A percentile compares a stretch with the other conserved stretches of the same genome.
Evolutionary conservation across 768 basidiomycete genomes (phyloP).

Genomic region (Gloeopeniophorella convolvens): DNA sequence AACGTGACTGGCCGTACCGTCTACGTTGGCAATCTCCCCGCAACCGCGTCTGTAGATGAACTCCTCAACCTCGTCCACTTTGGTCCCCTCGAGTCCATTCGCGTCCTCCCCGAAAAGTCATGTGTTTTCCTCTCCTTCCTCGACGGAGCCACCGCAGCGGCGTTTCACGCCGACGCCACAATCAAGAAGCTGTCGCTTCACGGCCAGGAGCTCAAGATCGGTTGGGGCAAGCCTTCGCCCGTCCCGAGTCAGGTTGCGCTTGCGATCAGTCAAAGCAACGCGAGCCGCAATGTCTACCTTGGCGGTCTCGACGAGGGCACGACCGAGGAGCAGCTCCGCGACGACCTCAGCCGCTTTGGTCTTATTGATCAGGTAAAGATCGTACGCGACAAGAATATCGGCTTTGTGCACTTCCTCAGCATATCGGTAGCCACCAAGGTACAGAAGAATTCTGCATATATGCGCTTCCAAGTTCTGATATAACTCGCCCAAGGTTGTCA

Average conservation of each 20-base stretch:
- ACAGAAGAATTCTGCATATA: not conserved
- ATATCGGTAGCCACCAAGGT: conserved; percentile 95
- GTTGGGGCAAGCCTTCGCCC: conserved; percentile 93
- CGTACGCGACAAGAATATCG: conserved; percentile 97
- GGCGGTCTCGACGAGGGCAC: conserved; percentile 86
- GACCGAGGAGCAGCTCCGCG: conserved; percentile 88
- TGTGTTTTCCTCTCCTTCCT: conserved; percentile 99
- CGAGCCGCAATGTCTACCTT: conserved; percentile 93
- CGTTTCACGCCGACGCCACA: conserved; percentile 95
- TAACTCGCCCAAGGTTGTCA: conserved; percentile 65
- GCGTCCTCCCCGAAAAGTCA: conserved; percentile 92
- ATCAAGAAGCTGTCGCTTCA: conserved; percentile 92
- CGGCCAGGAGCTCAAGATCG: conserved; percentile 95
- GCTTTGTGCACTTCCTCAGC: conserved; percentile 97
- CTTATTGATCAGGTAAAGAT: conserved; percentile 99
- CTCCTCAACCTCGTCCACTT: conserved; percentile 97
- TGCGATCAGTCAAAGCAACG: conserved; percentile 88
- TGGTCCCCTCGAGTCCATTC: conserved; percentile 91
- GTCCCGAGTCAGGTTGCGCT: conserved; percentile 82
- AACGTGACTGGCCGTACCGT: conserved; percentile 78
- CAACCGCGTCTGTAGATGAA: conserved; percentile 95
- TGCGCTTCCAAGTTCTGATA: not conserved
- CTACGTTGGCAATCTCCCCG: conserved; percentile 93
- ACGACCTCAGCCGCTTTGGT: conserved; percentile 89
- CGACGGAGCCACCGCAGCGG: conserved; percentile 85